phyloP scores from a whole-genome alignment of 164 flowering plant genomes.

The Annona cherimola region DNA sequence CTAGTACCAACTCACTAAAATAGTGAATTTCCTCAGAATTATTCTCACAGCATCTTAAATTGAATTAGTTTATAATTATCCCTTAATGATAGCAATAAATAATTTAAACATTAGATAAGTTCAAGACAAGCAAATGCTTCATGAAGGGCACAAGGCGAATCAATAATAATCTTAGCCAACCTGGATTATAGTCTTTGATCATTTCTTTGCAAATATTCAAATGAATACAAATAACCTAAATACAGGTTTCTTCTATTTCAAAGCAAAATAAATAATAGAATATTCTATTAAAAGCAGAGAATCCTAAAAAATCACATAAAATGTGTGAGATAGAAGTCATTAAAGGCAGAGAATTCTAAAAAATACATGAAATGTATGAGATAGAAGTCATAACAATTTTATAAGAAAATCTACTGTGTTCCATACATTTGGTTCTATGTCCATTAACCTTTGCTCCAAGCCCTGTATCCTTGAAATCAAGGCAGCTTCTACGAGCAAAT shows the following conservation, averaged over 20 bases:
- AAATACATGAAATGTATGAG: background rate
- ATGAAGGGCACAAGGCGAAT: background rate
- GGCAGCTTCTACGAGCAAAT: conserved; percentile 78
- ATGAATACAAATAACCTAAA: background rate
- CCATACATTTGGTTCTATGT: conserved; percentile 92
- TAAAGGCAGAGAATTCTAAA: no score
- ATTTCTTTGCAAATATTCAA: background rate
- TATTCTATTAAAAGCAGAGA: background rate
- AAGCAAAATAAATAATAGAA: background rate
- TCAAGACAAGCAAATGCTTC: background rate
- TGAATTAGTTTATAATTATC: background rate
- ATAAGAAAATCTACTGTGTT: conserved; percentile 32
- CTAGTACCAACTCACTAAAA: no score
- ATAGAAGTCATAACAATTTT: background rate
- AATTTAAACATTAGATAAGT: background rate
- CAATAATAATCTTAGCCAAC: background rate
- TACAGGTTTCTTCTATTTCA: background rate
- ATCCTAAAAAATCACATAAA: background rate
- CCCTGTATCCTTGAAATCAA: conserved; percentile 81
- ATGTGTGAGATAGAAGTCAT: no score
- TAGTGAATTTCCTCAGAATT: background rate
- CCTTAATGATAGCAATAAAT: background rate
- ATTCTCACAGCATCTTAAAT: background rate
- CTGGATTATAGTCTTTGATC: background rate
- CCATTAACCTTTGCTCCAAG: conserved; percentile 69